Evolutionary conservation across 495 filamentous ascomycete species (phyloP).

Genomic region (Penicillium cataractarum): DNA sequence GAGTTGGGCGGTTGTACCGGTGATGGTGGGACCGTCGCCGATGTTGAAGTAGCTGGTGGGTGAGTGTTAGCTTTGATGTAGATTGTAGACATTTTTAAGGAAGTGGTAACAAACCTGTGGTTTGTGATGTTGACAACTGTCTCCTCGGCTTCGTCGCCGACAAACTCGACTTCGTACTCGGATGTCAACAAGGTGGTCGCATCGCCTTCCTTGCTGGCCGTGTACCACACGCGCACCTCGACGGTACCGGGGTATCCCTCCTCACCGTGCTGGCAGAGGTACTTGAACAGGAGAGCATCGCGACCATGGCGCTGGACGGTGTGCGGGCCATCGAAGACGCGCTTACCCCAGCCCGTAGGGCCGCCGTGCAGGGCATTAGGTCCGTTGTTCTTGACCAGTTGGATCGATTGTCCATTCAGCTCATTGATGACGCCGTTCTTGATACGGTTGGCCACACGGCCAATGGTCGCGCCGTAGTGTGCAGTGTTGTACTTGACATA

Average conservation of each 20-base stretch:
- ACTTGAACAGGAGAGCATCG: slow-evolving; percentile 75
- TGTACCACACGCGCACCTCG: slow-evolving; percentile 77
- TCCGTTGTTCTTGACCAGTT: slow-evolving; percentile 73
- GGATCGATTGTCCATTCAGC: slow-evolving; percentile 73
- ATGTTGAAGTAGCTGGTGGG: slow-evolving; percentile 89
- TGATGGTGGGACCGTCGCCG: slow-evolving; percentile 63
- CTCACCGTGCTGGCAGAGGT: slow-evolving; percentile 74
- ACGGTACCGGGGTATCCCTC: slow-evolving; percentile 88
- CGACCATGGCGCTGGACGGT: slow-evolving; percentile 67
- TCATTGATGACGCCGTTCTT: slow-evolving; percentile 67
- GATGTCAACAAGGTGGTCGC: slow-evolving; percentile 69
- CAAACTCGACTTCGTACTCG: slow-evolving; percentile 86
- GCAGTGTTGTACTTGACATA: slow-evolving; percentile 75
- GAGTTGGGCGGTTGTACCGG: slow-evolving; percentile 75
- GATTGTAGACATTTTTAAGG: too few species aligned
- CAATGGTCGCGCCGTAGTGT: slow-evolving; percentile 92
- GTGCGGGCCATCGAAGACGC: slow-evolving; percentile 75
- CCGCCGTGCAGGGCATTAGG: slow-evolving; percentile 86
- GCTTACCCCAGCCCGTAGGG: slow-evolving; percentile 79
- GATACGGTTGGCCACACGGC: slow-evolving; percentile 88
- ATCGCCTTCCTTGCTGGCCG: slow-evolving; percentile 64
- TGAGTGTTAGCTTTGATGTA: slow-evolving; percentile 4
- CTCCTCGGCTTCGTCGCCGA: slow-evolving; percentile 76
- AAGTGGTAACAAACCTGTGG: slow-evolving; percentile 90
- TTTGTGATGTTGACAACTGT: slow-evolving; percentile 92